Evolutionary conservation across 345 rosid genomes (phyloP).

Genomic region (Psidium friedrichsthalianum): DNA sequence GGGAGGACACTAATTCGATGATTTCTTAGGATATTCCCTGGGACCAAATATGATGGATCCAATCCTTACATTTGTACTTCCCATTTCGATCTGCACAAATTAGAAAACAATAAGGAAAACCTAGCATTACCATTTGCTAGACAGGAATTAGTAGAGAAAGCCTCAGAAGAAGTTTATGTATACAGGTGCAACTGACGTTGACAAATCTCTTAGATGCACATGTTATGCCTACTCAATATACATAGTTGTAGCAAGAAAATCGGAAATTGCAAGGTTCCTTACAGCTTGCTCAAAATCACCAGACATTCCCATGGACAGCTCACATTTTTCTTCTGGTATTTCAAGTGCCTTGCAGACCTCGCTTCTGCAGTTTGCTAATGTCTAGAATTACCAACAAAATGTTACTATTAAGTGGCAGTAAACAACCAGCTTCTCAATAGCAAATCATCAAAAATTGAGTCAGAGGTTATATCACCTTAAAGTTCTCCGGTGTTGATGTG

Average conservation of each 20-base stretch:
- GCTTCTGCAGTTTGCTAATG: slow-evolving; percentile 75
- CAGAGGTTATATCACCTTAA: slow-evolving; percentile 37
- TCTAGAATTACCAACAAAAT: slow-evolving; percentile 25
- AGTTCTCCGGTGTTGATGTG: slow-evolving; percentile 90
- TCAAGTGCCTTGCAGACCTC: slow-evolving; percentile 79
- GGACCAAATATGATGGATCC: slow-evolving; percentile 91
- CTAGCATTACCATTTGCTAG: background rate
- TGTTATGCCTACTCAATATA: background rate
- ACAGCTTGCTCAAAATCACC: slow-evolving; percentile 91
- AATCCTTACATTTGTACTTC: slow-evolving; percentile 86
- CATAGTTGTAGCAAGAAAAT: background rate
- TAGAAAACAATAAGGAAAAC: background rate
- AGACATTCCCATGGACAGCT: slow-evolving; percentile 98
- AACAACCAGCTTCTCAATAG: background rate
- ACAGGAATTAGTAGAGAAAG: background rate
- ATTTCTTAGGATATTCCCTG: slow-evolving; percentile 71
- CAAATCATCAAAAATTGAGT: background rate
- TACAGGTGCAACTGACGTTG: background rate
- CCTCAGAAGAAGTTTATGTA: background rate
- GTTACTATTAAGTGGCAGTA: background rate
- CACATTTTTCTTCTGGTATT: slow-evolving; percentile 78
- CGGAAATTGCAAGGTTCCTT: slow-evolving; percentile 9
- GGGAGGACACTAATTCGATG: background rate
- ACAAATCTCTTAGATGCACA: background rate
- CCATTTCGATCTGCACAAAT: slow-evolving; percentile 66